Percentiles rank a stretch among this genome's conserved stretches.
Conservation (phyloP, 129 eudicot genomes). For the Flaveria trinervia region DNA sequence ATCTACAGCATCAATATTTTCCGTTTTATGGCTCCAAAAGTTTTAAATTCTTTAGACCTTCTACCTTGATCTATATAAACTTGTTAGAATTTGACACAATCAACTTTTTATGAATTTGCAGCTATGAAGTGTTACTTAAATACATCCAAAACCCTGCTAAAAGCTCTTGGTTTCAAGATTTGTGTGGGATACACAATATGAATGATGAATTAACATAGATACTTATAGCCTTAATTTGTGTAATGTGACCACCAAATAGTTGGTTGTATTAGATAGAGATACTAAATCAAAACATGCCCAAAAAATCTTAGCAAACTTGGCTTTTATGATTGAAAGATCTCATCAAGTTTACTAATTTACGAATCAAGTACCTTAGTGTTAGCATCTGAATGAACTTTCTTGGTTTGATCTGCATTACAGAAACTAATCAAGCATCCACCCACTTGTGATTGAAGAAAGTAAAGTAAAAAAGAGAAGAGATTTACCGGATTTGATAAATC, state of each 20-base stretch:
- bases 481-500: conserved; percentile 58
- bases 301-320: not conserved
- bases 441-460: not conserved
- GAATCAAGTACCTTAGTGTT: conserved; percentile 46
- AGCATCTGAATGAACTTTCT: conserved; percentile 37
- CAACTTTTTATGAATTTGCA: not conserved
- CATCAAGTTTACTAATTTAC: not conserved
- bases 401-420: conserved; percentile 50
- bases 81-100: not conserved
- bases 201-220: not conserved
- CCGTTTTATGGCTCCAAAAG: not conserved
- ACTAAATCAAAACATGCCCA: not conserved
- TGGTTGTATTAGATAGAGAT: not conserved
- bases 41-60: not conserved
- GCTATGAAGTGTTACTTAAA: not conserved
- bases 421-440: conserved; percentile 12
- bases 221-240: not conserved
- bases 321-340: too few species aligned
- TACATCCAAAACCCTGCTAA: conserved; percentile 13
- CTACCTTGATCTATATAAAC: not conserved
- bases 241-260: conserved; percentile 8
- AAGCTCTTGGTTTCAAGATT: too few species aligned
- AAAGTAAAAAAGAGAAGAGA: not conserved
- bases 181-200: not conserved
- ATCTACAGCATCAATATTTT: not conserved